Evolutionary conservation across 2,329 filamentous ascomycete species (phyloP), one percentile per base, ranked within the genome.

Genomic region (Proliferodiscus dingleyae): DNA sequence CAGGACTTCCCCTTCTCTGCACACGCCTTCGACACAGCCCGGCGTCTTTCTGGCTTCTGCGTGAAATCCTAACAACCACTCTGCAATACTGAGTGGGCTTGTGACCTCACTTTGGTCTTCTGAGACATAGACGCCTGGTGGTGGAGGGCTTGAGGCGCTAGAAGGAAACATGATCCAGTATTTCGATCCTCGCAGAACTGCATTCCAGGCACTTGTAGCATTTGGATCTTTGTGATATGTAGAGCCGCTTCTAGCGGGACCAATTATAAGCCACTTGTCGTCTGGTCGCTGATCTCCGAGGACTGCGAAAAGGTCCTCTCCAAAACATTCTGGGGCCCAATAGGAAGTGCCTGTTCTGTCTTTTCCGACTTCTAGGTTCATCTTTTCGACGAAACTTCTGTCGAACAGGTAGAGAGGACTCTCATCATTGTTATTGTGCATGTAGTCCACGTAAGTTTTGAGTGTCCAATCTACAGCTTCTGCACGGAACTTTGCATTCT

Each of bases 131-230:
- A 97, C 90, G 3, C 91, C 91, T 0, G 91, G 91, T 5, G 93
- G 89, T 8, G 60, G 57, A 3, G 61, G 56, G 30, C 41, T 52
- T 3, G 55, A 55, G 3, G 82, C 74, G 0, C 81, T 78, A 0
- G 80, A 80, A 0, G 87, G 85, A 61, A 97, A 97, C 89, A 97
- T 94, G 65, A 97, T 91, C 91, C 93, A 97, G 72, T 97, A 97
- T 63, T 97, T 97, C 26, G 84, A 80, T 4, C 91, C 93, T 48
- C 85, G 81, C 22, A 97, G 72, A 11, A 96, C 88, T 1, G 90
- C 91, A 63, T 97, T 97, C 93, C 91, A 97, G 0, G 93, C 91
- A 58, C 82, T 85, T 15, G 80, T 84, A 15, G 68, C 83, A 56
- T 84, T 85, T 18, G 81, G 80, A 50, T 85, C 81, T 63, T 96